phyloP scores from a whole-genome alignment of 768 basidiomycete species.

The Collybiopsis confluens region DNA sequence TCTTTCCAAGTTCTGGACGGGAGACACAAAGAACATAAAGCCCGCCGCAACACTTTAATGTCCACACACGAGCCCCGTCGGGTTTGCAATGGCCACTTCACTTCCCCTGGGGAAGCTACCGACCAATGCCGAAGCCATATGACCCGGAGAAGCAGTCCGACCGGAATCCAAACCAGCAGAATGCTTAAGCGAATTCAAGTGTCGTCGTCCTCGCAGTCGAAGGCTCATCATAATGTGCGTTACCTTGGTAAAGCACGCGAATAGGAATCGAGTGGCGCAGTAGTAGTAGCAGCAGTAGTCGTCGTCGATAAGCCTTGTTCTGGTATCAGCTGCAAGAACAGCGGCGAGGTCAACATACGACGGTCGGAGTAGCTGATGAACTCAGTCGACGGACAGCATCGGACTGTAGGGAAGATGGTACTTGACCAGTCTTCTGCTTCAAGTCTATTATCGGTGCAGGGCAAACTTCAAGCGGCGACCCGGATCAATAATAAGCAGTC shows the following conservation, averaged over 20 bases:
- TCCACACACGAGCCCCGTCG: conserved; percentile 45
- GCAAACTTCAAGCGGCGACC: too few species aligned
- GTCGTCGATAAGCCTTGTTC: too few species aligned
- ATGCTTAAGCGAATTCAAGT: background rate
- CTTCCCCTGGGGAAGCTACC: conserved; percentile 39
- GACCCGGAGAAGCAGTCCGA: conserved; percentile 26
- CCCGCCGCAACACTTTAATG: conserved; percentile 56
- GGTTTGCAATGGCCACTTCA: conserved; percentile 52
- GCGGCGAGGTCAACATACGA: too few species aligned
- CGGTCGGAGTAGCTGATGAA: conserved; percentile 60
- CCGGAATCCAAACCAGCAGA: conserved; percentile 16
- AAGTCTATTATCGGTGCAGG: background rate
- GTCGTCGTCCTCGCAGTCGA: conserved; percentile 25
- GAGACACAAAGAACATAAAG: conserved; percentile 50
- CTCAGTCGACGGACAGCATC: conserved; percentile 69
- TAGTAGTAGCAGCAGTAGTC: too few species aligned
- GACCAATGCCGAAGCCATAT: conserved; percentile 31
- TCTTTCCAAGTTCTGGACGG: conserved; percentile 9
- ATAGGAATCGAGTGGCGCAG: conserved; percentile 14
- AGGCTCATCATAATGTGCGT: conserved; percentile 67
- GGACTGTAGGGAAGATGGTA: conserved; percentile 28
- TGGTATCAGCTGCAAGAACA: too few species aligned
- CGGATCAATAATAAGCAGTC: too few species aligned
- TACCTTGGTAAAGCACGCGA: conserved; percentile 31
- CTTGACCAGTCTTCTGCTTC: conserved; percentile 10